Conservation (phyloP, 169 alveolate species). For the Plasmodium gaboni region DNA sequence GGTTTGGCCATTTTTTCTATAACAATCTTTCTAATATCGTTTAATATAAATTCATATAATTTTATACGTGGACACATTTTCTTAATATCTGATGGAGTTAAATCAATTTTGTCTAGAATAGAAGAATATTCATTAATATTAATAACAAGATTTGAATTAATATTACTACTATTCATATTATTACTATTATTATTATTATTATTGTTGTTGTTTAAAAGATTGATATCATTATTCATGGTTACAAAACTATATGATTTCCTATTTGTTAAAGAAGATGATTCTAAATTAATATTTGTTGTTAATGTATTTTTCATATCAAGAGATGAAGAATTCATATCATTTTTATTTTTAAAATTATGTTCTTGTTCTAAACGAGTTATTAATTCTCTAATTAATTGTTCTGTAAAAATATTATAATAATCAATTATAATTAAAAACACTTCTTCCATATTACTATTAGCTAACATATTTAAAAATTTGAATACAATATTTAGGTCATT, state of each 20-base stretch:
- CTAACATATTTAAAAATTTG: conserved; percentile 80
- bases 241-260: conserved; percentile 70
- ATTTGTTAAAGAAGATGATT: conserved; percentile 16
- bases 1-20: conserved; percentile 97
- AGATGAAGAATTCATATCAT: conserved; percentile 34
- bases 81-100: conserved; percentile 53
- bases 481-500: conserved; percentile 79
- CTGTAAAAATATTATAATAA: conserved; percentile 96
- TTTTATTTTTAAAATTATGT: conserved; percentile 77
- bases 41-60: conserved; percentile 67
- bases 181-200: too few species aligned
- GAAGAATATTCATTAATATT: conserved; percentile 67
- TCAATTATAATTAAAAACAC: conserved; percentile 97
- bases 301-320: conserved; percentile 24
- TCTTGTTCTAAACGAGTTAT: conserved; percentile 82
- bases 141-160: conserved; percentile 5
- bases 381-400: conserved; percentile 86
- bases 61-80: conserved; percentile 66
- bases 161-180: neutral
- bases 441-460: conserved; percentile 93
- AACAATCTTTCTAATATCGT: conserved; percentile 77
- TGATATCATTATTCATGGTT: conserved; percentile 26
- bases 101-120: conserved; percentile 64
- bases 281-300: conserved; percentile 7
- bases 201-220: neutral